Percentiles rank a stretch among this genome's conserved stretches.
Conservation (phyloP, 805 yeast species). For the Wickerhamomyces bisporus region DNA sequence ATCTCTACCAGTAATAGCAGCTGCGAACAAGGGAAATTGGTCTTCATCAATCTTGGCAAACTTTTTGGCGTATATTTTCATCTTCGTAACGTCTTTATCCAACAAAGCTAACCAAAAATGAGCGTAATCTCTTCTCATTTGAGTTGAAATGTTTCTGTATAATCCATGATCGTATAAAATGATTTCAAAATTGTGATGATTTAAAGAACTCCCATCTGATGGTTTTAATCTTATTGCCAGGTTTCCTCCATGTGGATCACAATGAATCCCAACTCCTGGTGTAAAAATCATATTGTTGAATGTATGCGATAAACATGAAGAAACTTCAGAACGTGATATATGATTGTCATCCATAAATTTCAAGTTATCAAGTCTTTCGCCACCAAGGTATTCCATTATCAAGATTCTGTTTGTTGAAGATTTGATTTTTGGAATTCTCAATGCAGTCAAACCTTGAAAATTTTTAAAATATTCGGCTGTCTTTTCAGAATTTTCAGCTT, state of each 20-base stretch:
- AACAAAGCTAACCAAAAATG: conserved; percentile 88
- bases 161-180: conserved; percentile 92
- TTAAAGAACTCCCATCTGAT: conserved; percentile 20
- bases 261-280: conserved; percentile 86
- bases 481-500: conserved; percentile 73
- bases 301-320: conserved; percentile 80
- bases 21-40: conserved; percentile 79
- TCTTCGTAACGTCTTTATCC: conserved; percentile 57
- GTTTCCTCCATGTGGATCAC: conserved; percentile 99
- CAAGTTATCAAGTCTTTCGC: conserved; percentile 77
- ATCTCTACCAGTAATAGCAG: conserved; percentile 94
- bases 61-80: conserved; percentile 68
- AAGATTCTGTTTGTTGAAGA: conserved; percentile 66
- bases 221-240: conserved; percentile 63
- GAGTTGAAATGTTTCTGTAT: conserved; percentile 75
- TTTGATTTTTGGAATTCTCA: conserved; percentile 69
- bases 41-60: conserved; percentile 77
- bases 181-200: conserved; percentile 79
- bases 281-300: conserved; percentile 95
- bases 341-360: conserved; percentile 54
- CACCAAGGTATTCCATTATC: conserved; percentile 82
- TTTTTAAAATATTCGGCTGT: conserved; percentile 64
- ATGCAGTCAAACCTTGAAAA: conserved; percentile 58
- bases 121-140: conserved; percentile 77
- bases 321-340: conserved; percentile 73